Percentiles rank a stretch among this genome's conserved stretches.
Evolutionary conservation across 2,329 filamentous ascomycete genomes (phyloP).

Genomic region (Tolypocladium nubicola): DNA sequence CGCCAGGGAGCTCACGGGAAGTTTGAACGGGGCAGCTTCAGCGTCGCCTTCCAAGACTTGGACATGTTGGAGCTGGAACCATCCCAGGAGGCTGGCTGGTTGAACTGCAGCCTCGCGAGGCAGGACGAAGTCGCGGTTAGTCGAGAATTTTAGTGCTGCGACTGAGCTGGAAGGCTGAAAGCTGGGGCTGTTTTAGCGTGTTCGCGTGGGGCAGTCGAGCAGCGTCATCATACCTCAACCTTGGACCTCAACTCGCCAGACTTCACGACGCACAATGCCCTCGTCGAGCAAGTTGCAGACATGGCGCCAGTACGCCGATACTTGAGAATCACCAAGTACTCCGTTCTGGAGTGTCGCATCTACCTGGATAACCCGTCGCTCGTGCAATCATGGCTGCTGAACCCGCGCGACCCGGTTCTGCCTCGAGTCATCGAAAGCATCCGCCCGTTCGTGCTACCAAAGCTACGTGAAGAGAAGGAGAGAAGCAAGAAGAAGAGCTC

Average conservation of each 20-base stretch:
- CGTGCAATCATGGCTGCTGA: constrained; percentile 73
- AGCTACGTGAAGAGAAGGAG: constrained; percentile 76
- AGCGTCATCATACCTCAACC: neutral
- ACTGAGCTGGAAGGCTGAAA: neutral
- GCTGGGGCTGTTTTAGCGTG: neutral
- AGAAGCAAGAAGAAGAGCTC: constrained; percentile 48
- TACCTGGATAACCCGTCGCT: constrained; percentile 88
- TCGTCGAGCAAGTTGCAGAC: neutral
- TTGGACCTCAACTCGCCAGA: neutral
- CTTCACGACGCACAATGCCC: neutral
- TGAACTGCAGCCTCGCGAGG: constrained; percentile 4
- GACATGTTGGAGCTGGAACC: constrained; percentile 23
- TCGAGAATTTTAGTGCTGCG: neutral
- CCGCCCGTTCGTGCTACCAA: constrained; percentile 77
- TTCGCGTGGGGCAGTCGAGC: neutral
- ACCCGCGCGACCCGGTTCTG: constrained; percentile 64
- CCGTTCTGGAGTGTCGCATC: constrained; percentile 91
- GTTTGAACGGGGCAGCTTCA: constrained; percentile 63
- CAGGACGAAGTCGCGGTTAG: neutral
- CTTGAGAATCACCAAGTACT: constrained; percentile 83
- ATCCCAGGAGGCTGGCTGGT: constrained; percentile 12
- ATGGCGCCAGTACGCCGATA: constrained; percentile 90
- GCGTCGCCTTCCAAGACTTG: constrained; percentile 62
- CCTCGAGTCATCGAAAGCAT: constrained; percentile 77
- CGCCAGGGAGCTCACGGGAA: constrained; percentile 47